Conservation (phyloP, 805 yeast species). For the Dipodascus geniculatus region DNA sequence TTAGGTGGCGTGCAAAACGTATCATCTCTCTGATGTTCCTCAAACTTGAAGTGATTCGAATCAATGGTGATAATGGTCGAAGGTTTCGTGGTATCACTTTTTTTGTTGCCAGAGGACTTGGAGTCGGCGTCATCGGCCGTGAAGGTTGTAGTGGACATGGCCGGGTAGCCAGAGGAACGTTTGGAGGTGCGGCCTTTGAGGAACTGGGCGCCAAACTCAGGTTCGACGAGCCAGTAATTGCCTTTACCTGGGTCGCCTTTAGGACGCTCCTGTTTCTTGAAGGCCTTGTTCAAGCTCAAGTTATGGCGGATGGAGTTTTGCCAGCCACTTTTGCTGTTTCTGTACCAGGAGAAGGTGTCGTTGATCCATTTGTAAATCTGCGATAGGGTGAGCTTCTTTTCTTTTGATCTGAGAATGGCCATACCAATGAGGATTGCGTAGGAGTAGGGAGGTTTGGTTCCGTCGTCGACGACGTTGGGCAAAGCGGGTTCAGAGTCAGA, state of each 20-base stretch:
- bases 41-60: background rate
- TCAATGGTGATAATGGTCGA: background rate
- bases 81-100: background rate
- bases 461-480: constrained; percentile 30
- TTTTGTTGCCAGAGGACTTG: background rate
- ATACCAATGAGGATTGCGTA: constrained; percentile 90
- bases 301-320: constrained; percentile 95
- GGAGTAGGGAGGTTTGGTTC: constrained; percentile 82
- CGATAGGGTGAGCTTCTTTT: constrained; percentile 57
- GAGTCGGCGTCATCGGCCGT: background rate
- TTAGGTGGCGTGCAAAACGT: background rate
- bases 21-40: background rate
- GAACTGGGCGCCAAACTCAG: constrained; percentile 72
- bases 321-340: constrained; percentile 82
- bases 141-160: background rate
- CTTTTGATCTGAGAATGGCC: constrained; percentile 74
- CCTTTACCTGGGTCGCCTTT: constrained; percentile 47
- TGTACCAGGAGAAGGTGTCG: constrained; percentile 71
- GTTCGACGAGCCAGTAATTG: constrained; percentile 84
- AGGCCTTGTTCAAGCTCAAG: constrained; percentile 84
- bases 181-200: constrained; percentile 26
- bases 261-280: constrained; percentile 81
- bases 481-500: background rate
- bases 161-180: constrained; percentile 1
- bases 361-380: constrained; percentile 92